These are phyloP conservation scores for Acanthamoeba quina DNA, from an alignment of 208 protist species.

Conservation along the genomic window DNA sequence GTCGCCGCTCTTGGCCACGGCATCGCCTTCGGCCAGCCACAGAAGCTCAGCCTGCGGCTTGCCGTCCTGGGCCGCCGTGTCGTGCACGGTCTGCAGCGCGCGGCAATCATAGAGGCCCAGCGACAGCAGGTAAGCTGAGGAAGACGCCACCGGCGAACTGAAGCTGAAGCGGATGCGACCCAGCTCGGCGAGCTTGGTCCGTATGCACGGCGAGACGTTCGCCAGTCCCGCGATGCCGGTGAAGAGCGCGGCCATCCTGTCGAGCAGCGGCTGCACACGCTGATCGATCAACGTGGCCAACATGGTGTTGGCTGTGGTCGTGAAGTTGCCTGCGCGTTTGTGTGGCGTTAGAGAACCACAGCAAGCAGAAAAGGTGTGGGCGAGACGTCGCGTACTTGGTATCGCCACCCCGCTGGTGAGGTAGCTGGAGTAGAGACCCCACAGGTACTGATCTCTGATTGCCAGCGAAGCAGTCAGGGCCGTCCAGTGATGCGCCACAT, in stretches of 20 bases:
- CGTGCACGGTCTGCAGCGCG: not conserved
- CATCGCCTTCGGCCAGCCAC: conserved; percentile 10
- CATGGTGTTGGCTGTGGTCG: not conserved
- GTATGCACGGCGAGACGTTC: not conserved
- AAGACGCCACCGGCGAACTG: not conserved
- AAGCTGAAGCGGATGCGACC: not conserved
- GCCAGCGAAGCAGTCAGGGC: not conserved
- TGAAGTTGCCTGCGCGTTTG: not conserved
- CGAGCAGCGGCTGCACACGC: not conserved
- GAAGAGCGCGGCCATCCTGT: conserved; percentile 1
- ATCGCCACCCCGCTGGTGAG: not conserved
- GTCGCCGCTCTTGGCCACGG: conserved; percentile 12
- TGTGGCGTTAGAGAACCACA: not conserved
- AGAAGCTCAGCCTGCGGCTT: conserved; percentile 35
- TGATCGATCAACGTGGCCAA: not conserved
- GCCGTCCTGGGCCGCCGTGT: not conserved
- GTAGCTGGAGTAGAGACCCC: not conserved
- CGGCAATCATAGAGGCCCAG: conserved; percentile 29
- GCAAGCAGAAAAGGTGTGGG: too few species aligned
- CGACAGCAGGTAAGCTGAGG: not conserved
- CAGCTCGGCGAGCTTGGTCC: conserved; percentile 5
- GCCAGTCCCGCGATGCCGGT: not conserved
- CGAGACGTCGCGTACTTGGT: too few species aligned
- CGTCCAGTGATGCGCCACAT: conserved; percentile 33
- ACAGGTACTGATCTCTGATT: not conserved